A percentile compares a stretch with the other conserved stretches of the same genome.
phyloP scores from a whole-genome alignment of 1,139 yeast species.

The Zygosaccharomyces sapae region DNA sequence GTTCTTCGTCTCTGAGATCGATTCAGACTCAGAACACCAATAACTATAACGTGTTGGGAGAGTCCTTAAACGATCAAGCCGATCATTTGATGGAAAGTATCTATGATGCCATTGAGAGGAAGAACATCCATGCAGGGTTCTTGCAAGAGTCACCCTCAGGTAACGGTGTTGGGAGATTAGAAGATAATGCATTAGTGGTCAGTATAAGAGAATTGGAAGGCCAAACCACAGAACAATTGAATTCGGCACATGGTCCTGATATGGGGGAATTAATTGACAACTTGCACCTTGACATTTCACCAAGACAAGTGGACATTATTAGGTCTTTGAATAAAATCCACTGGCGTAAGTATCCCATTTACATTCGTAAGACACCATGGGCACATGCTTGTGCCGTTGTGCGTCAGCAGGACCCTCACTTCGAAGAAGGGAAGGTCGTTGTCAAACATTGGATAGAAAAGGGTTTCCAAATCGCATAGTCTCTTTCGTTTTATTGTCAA shows the following conservation, averaged over 20 bases:
- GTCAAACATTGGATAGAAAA: slow-evolving; percentile 59
- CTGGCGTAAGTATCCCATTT: slow-evolving; percentile 71
- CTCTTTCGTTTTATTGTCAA: neutral
- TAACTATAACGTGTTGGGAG: slow-evolving; percentile 21
- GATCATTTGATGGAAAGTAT: slow-evolving; percentile 47
- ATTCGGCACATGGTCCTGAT: slow-evolving; percentile 13
- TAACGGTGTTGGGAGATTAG: slow-evolving; percentile 4
- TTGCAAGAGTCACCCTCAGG: slow-evolving; percentile 17
- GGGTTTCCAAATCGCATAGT: slow-evolving; percentile 27
- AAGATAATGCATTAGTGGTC: slow-evolving; percentile 12
- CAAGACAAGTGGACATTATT: slow-evolving; percentile 50
- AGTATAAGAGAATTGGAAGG: slow-evolving; percentile 32
- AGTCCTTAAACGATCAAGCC: slow-evolving; percentile 31
- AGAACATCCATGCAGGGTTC: slow-evolving; percentile 22
- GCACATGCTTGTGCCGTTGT: slow-evolving; percentile 83
- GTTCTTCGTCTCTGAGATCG: slow-evolving; percentile 10
- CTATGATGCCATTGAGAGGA: slow-evolving; percentile 48
- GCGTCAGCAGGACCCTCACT: slow-evolving; percentile 48
- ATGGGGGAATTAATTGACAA: slow-evolving; percentile 25
- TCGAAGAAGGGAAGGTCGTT: slow-evolving; percentile 65
- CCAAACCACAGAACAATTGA: slow-evolving; percentile 15
- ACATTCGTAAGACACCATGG: slow-evolving; percentile 59
- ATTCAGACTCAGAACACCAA: slow-evolving; percentile 5
- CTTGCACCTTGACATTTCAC: slow-evolving; percentile 17
- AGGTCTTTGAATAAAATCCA: slow-evolving; percentile 51